Evolutionary conservation across 2,329 filamentous ascomycete species (phyloP), one percentile per base, ranked within the genome.

Genomic region (Fusarium sp.): DNA sequence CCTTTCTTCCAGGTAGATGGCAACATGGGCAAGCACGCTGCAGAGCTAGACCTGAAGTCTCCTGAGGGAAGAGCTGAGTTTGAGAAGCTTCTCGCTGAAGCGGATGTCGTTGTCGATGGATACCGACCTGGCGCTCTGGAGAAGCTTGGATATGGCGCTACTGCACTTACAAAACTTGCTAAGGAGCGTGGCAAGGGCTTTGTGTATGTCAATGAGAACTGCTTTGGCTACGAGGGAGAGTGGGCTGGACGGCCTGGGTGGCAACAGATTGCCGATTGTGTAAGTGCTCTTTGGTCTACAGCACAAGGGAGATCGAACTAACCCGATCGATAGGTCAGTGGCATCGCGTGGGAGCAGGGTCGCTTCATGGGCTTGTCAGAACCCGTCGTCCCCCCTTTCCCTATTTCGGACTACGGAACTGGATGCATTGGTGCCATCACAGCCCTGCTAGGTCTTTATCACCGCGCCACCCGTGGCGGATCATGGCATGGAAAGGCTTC

Each of bases 1-100:
- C 90, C 91, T 0, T 92, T 92, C 81, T 93, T 93, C 80, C 91
- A 93, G 74, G 87, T 93, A 2, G 92, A 94, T 72, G 89, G 91
- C 18, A 94, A 93, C 78, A 89, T 91, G 77, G 92, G 92, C 30
- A 94, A 94, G 79, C 91, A 91, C 71, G 87, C 90, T 2, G 85
- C 87, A 3, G 89, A 91, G 25, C 82, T 94, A 10, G 87, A 94
- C 69, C 84, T 94, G 13, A 90, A 90, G 74, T 84, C 86, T 0
- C 68, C 83, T 0, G 79, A 81, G n/a, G 90, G 90, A 21, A 85
- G 89, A 21, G 79, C 79, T 13, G 79, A 80, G 1, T 92, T 94
- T 60, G 88, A 92, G 63, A 78, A 84, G 13, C 85, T 94, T 3
- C 82, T 93, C 2, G 83, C 83, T 5, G 89, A 89, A 11, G 90